Base-by-base conservation (phyloP, 1,284 basidiomycete species). In the Papiliotrema flavescens region DNA sequence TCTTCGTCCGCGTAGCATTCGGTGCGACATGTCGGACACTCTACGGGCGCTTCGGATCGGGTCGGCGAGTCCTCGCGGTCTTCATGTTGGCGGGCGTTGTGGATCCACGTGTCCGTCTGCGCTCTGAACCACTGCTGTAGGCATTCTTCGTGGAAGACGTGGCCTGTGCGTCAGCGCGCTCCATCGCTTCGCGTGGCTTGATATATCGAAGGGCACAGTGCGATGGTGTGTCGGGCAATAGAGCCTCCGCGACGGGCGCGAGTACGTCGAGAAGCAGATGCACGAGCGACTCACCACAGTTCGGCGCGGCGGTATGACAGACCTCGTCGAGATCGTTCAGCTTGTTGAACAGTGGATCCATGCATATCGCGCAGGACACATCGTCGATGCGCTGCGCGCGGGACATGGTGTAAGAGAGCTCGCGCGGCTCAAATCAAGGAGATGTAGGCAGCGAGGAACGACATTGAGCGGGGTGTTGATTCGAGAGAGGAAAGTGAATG, bases 111-210 rank as follows among this genome's bases (percentile, higher is more conserved):
- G 11, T 56, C 37, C 1, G 64, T 51, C 47, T 71, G 67, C 5
- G 60, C 56, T n/a, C 45, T 26, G 61, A 73, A 71, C 69, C 70
- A 71, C 24, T 62, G 41, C 0, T 57, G 39, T 2, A 74, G 39
- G 48, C 72, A 74, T 28, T 56, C 39, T 40, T 73, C 68, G 55
- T 74, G 72, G 50, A 68, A 67, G n/a, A 73, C 70, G 35, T 74
- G 72, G 14, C 72, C 72, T 74, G 53, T 6, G 11, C 34, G 41
- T 43, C 17, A 47, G 51, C 26, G 9, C 47, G 22, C 19, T 3
- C 11, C 42, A 7, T 43, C 42, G 39, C 17, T 11, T 9, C 35
- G 35, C n/a, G n/a, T n/a, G n/a, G n/a, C n/a, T n/a, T n/a, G n/a
- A n/a, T n/a, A n/a, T n/a, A n/a, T n/a, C n/a, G n/a, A n/a, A n/a